phyloP scores from a whole-genome alignment of 495 filamentous ascomycete genomes.

The Trichoderma orchidacearum region DNA sequence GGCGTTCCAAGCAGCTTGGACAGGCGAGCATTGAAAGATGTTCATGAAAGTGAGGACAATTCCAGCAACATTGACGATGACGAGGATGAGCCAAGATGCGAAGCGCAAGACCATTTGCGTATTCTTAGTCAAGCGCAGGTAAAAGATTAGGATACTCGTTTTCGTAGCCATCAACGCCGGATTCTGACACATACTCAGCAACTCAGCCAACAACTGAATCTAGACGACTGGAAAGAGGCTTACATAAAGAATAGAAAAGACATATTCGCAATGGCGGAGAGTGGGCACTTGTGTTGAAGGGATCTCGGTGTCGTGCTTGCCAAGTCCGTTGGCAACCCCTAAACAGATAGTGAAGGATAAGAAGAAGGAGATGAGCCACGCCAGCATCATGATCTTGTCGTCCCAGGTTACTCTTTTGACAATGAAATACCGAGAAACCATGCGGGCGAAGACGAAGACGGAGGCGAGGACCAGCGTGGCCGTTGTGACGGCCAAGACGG shows the following conservation, averaged over 20 bases:
- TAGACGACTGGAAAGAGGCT: constrained; percentile 14
- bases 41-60: constrained; percentile 71
- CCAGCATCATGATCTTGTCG: constrained; percentile 73
- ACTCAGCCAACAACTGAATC: not conserved
- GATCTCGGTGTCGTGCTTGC: constrained; percentile 59
- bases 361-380: constrained; percentile 72
- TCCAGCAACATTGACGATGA: constrained; percentile 65
- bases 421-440: constrained; percentile 60
- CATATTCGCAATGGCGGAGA: constrained; percentile 61
- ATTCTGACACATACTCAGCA: constrained; percentile 40
- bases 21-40: constrained; percentile 76
- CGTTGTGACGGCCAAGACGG: constrained; percentile 63
- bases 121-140: constrained; percentile 62
- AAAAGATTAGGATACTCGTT: constrained; percentile 84
- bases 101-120: constrained; percentile 55
- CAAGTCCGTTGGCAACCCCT: constrained; percentile 56
- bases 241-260: constrained; percentile 74
- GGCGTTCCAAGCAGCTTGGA: constrained; percentile 44
- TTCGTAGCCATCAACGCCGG: constrained; percentile 81
- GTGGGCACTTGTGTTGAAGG: constrained; percentile 22
- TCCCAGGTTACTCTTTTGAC: constrained; percentile 56
- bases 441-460: constrained; percentile 56
- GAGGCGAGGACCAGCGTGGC: constrained; percentile 52
- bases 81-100: constrained; percentile 54
- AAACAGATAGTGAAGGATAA: constrained; percentile 67